These are phyloP conservation scores for Xylariaceae sp. DNA, from an alignment of 2,329 filamentous ascomycete species.

Conservation along the genomic window DNA sequence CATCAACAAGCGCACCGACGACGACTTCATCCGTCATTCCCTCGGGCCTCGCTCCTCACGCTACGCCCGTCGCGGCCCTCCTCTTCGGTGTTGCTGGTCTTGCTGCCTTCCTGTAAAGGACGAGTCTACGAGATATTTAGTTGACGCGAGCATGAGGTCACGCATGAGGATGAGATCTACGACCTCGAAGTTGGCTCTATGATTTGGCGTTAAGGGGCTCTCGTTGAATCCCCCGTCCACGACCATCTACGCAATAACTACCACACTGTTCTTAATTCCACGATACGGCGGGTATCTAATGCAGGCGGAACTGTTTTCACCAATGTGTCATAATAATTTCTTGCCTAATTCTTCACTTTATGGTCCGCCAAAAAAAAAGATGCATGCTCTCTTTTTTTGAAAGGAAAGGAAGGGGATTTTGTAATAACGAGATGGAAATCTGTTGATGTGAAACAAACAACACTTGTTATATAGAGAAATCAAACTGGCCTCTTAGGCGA, in stretches of 20 bases:
- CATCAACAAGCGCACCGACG: neutral
- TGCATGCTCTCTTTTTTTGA: neutral
- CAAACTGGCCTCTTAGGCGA: neutral
- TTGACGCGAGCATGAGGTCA: neutral
- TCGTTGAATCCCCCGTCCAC: too few species aligned
- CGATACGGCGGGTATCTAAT: neutral
- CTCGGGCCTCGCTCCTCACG: constrained; percentile 18
- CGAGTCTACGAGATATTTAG: too few species aligned
- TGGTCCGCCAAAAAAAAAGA: too few species aligned
- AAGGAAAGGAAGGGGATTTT: too few species aligned
- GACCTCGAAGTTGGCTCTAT: too few species aligned
- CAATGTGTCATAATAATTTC: too few species aligned
- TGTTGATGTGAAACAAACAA: neutral
- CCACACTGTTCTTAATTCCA: neutral
- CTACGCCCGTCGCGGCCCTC: constrained; percentile 22
- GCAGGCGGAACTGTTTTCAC: too few species aligned
- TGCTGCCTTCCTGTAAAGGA: constrained; percentile 24
- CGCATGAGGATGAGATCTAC: neutral
- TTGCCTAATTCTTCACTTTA: too few species aligned
- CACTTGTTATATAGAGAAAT: constrained; percentile 10
- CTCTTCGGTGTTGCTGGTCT: constrained; percentile 29
- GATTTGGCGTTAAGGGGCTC: too few species aligned
- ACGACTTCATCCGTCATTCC: constrained; percentile 7
- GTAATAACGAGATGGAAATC: neutral
- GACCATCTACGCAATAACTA: neutral